These are phyloP conservation scores for Xylariales sp. DNA, from an alignment of 2,329 filamentous ascomycete species.

Conservation along the genomic window DNA sequence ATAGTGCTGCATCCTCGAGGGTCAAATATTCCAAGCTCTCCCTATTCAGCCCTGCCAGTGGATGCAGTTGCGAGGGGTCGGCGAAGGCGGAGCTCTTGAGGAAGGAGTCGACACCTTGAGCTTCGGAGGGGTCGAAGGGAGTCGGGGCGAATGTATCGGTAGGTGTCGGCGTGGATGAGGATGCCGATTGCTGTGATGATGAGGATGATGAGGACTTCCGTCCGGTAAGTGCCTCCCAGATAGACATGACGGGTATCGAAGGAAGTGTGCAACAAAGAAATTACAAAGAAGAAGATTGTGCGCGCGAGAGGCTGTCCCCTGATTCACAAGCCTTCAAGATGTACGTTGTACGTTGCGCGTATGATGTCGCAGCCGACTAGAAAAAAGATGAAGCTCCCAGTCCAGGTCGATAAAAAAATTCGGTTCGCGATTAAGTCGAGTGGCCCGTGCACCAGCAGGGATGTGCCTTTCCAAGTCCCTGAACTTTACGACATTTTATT, in stretches of 20 bases:
- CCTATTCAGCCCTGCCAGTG: slow-evolving; percentile 87
- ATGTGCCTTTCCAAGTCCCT: background rate
- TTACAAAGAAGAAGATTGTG: slow-evolving; percentile 12
- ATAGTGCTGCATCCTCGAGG: slow-evolving; percentile 86
- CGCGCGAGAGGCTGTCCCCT: too few species aligned
- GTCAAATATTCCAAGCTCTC: slow-evolving; percentile 92
- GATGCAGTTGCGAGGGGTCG: slow-evolving; percentile 86
- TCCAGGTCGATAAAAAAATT: slow-evolving; percentile 7
- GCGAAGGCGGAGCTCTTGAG: slow-evolving; percentile 71
- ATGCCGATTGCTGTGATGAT: slow-evolving; percentile 28
- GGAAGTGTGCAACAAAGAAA: slow-evolving; percentile 3
- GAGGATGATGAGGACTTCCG: slow-evolving; percentile 44
- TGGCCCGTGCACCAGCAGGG: slow-evolving; percentile 7
- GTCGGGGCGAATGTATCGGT: slow-evolving; percentile 48
- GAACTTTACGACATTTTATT: too few species aligned
- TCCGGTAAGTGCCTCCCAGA: slow-evolving; percentile 60
- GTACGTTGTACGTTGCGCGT: too few species aligned
- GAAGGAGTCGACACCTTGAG: slow-evolving; percentile 82
- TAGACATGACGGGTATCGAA: slow-evolving; percentile 39
- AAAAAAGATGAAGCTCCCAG: slow-evolving; percentile 3
- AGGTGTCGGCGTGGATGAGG: slow-evolving; percentile 40
- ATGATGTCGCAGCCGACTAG: background rate
- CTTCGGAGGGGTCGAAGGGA: slow-evolving; percentile 66
- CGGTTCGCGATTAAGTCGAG: slow-evolving; percentile 8
- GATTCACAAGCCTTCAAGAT: too few species aligned